phyloP scores from a whole-genome alignment of 371 early-diverging fungal genomes.

The Umbelopsis sp. region DNA sequence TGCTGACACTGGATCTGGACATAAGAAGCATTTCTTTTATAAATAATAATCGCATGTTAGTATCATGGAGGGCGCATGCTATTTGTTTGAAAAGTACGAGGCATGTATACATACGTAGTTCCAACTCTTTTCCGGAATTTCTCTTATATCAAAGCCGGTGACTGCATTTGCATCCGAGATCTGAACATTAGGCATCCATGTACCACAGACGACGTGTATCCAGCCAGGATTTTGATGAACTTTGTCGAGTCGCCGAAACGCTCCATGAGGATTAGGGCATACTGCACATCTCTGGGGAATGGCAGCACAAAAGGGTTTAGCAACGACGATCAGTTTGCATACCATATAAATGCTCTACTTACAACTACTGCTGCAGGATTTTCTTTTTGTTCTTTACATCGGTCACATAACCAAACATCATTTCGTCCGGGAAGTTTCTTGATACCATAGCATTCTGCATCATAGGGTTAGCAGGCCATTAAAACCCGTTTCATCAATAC shows the following conservation, averaged over 20 bases:
- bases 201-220: conserved; percentile 55
- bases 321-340: neutral
- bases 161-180: conserved; percentile 38
- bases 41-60: too few species aligned
- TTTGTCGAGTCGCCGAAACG: conserved; percentile 46
- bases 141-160: conserved; percentile 34
- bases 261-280: conserved; percentile 54
- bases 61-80: neutral
- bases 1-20: conserved; percentile 36
- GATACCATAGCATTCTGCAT: conserved; percentile 46
- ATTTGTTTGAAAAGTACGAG: neutral
- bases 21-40: conserved; percentile 42
- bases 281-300: conserved; percentile 44
- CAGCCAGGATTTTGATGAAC: conserved; percentile 39
- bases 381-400: conserved; percentile 36
- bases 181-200: conserved; percentile 49
- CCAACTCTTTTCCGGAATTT: conserved; percentile 47
- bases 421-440: conserved; percentile 36
- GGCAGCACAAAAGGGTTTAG: conserved; percentile 13
- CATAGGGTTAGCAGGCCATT: neutral
- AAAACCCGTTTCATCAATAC: neutral
- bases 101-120: conserved; percentile 27
- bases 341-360: conserved; percentile 19
- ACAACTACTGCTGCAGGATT: conserved; percentile 41
- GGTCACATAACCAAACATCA: conserved; percentile 54